Conservation (phyloP, 2,329 filamentous ascomycete species). For the Pseudocercospora musae region DNA sequence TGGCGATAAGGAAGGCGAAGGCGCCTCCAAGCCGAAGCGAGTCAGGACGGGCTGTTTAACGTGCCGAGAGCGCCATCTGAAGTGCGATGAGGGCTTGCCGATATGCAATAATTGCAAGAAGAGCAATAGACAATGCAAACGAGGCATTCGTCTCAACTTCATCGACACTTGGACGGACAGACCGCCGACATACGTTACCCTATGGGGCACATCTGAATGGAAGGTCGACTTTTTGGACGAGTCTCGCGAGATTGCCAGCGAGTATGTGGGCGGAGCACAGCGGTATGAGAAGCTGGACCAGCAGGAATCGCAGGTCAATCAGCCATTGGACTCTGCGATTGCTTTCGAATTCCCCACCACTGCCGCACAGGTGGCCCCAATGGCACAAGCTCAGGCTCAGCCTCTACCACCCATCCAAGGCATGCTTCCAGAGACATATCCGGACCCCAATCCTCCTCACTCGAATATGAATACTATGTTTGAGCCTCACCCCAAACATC, state of each 20-base stretch:
- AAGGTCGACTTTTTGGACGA: slow-evolving; percentile 80
- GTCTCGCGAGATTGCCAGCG: slow-evolving; percentile 82
- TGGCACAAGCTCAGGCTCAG: slow-evolving; percentile 40
- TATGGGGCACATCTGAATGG: slow-evolving; percentile 61
- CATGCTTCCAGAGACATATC: slow-evolving; percentile 47
- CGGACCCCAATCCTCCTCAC: slow-evolving; percentile 35
- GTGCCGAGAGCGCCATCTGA: slow-evolving; percentile 83
- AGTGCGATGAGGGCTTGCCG: slow-evolving; percentile 75
- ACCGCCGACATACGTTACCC: slow-evolving; percentile 57
- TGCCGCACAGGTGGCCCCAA: slow-evolving; percentile 16
- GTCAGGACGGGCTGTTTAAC: slow-evolving; percentile 89
- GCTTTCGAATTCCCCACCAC: slow-evolving; percentile 20
- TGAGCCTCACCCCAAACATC: slow-evolving; percentile 35
- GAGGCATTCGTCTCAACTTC: slow-evolving; percentile 85
- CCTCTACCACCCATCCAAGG: slow-evolving; percentile 52
- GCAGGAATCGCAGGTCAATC: slow-evolving; percentile 6
- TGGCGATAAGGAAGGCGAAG: slow-evolving; percentile 32
- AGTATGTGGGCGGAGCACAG: slow-evolving; percentile 76
- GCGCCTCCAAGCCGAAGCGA: slow-evolving; percentile 65
- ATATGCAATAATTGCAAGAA: slow-evolving; percentile 79
- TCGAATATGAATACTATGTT: slow-evolving; percentile 39
- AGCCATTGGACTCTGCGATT: slow-evolving; percentile 32
- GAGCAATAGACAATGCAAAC: slow-evolving; percentile 79
- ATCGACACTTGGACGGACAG: slow-evolving; percentile 75
- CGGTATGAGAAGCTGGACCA: slow-evolving; percentile 58